Base-by-base conservation (phyloP, 2,329 filamentous ascomycete species). In the Alternaria brassicae region DNA sequence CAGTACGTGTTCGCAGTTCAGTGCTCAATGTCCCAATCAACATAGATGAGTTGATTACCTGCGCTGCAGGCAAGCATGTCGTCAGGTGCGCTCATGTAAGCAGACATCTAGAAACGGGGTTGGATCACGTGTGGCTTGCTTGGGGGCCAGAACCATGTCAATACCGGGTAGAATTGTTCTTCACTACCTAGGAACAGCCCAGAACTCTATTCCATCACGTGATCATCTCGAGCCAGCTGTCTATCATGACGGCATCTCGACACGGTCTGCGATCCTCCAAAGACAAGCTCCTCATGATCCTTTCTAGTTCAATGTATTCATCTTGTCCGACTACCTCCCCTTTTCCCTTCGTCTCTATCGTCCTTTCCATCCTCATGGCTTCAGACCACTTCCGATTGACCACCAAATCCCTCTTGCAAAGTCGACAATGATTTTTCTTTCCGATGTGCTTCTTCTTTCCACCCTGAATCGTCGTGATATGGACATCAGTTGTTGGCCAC, bases 1-100 rank as follows among this genome's bases (percentile, higher is more conserved):
- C 47, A 54, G 63, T 74, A 75, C 74, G 74, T 76, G 74, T 72
- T 66, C 65, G 61, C 56, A 57, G 54, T 62, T 70, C 51, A 70
- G 42, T 66, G 62, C 62, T 57, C 49, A 25, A 30, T 51, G 44
- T 36, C 44, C 55, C 58, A 60, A 65, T 67, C 58, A 61, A 30
- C 36, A 30, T 15, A 60, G 55, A 60, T 67, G 61, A 58, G 58
- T 56, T 56, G 44, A 52, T 48, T 48, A 25, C 44, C 44, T 40
- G 19, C 30, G 13, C 44, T 48, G 30, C 44, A 25, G 32, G 28
- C 44, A 15, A 36, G 44, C 30, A 48, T 48, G 30, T 48, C 28
- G 44, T 36, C 44, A 36, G 44, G 36, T 48, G 15, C 28, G 40
- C 55, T 52, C 23, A 47, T 39, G 32, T 40, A 58, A 44, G 54